A percentile compares a stretch with the other conserved stretches of the same genome.
phyloP scores from a whole-genome alignment of 2,329 filamentous ascomycete species.

The Xylaria sp. region DNA sequence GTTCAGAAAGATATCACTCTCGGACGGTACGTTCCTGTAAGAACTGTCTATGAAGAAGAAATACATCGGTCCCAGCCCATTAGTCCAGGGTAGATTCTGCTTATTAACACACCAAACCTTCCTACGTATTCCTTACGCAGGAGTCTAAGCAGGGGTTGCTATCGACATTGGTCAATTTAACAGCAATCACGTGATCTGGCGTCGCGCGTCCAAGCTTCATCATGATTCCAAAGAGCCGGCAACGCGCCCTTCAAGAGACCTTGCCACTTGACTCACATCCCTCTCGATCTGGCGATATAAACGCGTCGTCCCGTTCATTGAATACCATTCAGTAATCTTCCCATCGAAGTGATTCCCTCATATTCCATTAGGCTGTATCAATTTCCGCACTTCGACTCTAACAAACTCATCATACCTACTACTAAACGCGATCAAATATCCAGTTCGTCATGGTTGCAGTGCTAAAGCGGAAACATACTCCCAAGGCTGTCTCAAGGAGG shows the following conservation, averaged over 20 bases:
- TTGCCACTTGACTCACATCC: conserved; percentile 22
- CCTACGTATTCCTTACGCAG: neutral
- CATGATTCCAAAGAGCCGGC: conserved; percentile 2
- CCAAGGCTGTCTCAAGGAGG: conserved; percentile 11
- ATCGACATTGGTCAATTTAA: conserved; percentile 37
- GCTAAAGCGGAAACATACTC: conserved; percentile 46
- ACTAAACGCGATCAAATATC: neutral
- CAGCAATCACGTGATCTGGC: conserved; percentile 41
- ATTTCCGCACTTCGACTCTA: neutral
- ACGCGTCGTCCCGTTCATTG: neutral
- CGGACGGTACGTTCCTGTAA: too few species aligned
- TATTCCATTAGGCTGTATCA: neutral
- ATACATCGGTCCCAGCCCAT: neutral
- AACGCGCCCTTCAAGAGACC: conserved; percentile 32
- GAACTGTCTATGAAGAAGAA: neutral
- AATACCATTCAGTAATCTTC: neutral
- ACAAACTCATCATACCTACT: neutral
- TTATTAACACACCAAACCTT: neutral
- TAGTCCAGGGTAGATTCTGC: neutral
- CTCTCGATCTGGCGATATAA: conserved; percentile 3
- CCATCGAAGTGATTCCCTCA: neutral
- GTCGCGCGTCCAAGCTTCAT: conserved; percentile 37
- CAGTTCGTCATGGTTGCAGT: conserved; percentile 40
- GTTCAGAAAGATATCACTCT: too few species aligned
- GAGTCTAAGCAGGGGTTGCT: neutral